Base-by-base conservation (phyloP, 345 rosid genomes). In the Hibiscus tridactylites region DNA sequence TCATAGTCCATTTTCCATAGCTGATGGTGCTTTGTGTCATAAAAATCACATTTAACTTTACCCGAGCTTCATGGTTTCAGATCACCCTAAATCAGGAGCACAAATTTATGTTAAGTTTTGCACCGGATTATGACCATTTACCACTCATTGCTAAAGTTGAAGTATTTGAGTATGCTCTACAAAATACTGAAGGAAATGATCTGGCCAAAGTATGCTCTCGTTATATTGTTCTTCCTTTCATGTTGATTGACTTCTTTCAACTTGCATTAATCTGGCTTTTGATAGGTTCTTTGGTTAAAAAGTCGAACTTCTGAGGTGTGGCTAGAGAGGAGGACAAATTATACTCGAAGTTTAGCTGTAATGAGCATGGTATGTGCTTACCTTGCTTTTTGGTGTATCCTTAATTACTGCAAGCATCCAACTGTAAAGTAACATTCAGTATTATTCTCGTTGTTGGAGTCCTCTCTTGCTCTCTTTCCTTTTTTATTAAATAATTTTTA, bases 311-410 rank as follows among this genome's bases (percentile, higher is more conserved):
- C 99, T 74, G 99, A 95, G 83, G 90, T 88, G 35, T 95, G 99
- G 99, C 85, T 95, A 46, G 99, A 95, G 83, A 92, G 98, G 81
- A 87, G 99, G 84, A 95, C 97, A 61, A 95, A 92, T 79, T 95
- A 92, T 74, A 95, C 97, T 29, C 83, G 99, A 84, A 95, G 99
- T 79, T 88, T 92, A 81, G 99, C 99, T 12, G 99, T 95, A 74
- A 95, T 95, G 99, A 95, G 99, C 83, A 95, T 95, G 99, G 99
- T 94, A 90, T 67, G 90, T 37, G 52, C 76, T 83, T 78, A 29
- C 42, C 37, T 71, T 68, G 15, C 69, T 49, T 17, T 31, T 7
- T 31, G 24, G 42, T 60, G 16, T 12, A 15, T 39, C 6, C 9
- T 19, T 54, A 8, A 53, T 53, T 53, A 53, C 42, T 61, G 16